phyloP scores from a whole-genome alignment of 1,284 basidiomycete species.

The Ganoderma multipileum region DNA sequence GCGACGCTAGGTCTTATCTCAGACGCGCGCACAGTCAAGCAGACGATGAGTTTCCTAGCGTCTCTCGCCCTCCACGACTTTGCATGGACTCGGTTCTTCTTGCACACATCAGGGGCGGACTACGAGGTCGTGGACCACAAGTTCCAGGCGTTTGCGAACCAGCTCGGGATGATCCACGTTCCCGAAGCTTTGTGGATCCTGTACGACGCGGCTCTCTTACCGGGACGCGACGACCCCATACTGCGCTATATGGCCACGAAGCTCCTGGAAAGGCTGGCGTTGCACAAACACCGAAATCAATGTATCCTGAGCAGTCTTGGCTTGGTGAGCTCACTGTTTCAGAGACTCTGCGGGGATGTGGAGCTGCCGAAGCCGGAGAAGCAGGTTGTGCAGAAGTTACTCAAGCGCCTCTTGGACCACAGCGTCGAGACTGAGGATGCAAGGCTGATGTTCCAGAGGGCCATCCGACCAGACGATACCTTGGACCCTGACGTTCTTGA shows the following conservation, averaged over 20 bases:
- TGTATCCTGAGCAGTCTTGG: slow-evolving; percentile 66
- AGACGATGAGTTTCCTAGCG: slow-evolving; percentile 67
- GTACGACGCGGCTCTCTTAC: slow-evolving; percentile 51
- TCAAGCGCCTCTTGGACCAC: slow-evolving; percentile 72
- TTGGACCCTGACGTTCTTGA: slow-evolving; percentile 73
- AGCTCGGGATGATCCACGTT: slow-evolving; percentile 55
- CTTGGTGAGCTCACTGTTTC: slow-evolving; percentile 61
- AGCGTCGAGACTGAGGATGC: slow-evolving; percentile 69
- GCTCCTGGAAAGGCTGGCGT: slow-evolving; percentile 65
- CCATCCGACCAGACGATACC: slow-evolving; percentile 46
- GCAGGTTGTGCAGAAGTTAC: slow-evolving; percentile 62
- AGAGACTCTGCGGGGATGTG: slow-evolving; percentile 37
- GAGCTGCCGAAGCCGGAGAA: slow-evolving; percentile 53
- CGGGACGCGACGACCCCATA: slow-evolving; percentile 30
- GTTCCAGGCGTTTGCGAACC: slow-evolving; percentile 49
- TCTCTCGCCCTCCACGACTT: slow-evolving; percentile 71
- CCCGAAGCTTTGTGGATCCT: slow-evolving; percentile 64
- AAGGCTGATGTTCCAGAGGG: slow-evolving; percentile 64
- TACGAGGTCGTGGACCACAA: slow-evolving; percentile 42
- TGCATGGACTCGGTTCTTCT: slow-evolving; percentile 58
- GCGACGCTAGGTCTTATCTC: slow-evolving; percentile 59
- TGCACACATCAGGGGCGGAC: slow-evolving; percentile 43
- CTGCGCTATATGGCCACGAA: slow-evolving; percentile 61
- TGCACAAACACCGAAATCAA: slow-evolving; percentile 69
- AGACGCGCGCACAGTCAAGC: slow-evolving; percentile 54